Conservation (phyloP, 2,329 filamentous ascomycete species). For the Claviceps sp. region DNA sequence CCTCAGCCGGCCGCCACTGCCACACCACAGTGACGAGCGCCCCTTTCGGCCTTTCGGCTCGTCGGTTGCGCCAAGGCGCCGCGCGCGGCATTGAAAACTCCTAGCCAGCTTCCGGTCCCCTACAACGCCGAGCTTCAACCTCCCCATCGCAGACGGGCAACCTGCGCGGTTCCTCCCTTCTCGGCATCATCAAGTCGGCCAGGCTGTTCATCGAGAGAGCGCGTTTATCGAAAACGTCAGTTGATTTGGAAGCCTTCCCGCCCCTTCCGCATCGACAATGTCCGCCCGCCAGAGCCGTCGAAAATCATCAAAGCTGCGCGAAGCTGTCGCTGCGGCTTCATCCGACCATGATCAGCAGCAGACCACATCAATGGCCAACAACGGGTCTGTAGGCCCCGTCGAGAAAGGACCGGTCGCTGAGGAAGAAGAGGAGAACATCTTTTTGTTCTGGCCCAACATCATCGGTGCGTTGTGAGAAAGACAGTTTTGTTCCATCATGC, state of each 20-base stretch:
- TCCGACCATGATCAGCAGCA: constrained; percentile 16
- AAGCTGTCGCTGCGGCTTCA: constrained; percentile 8
- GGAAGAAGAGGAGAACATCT: constrained; percentile 54
- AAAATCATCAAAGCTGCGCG: constrained; percentile 23
- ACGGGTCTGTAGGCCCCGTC: constrained; percentile 25
- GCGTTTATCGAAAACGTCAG: background rate
- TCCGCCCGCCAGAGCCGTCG: constrained; percentile 25
- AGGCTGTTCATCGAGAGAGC: background rate
- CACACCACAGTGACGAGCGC: background rate
- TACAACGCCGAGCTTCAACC: background rate
- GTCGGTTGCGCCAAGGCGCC: constrained; percentile 1
- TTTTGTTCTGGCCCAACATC: constrained; percentile 68
- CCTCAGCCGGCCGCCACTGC: background rate
- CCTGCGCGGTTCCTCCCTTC: background rate
- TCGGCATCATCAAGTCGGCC: background rate
- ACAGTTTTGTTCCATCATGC: background rate
- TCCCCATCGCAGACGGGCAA: background rate
- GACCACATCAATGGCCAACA: constrained; percentile 28
- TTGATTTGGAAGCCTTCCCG: background rate
- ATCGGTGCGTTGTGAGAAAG: constrained; percentile 44
- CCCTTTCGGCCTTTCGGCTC: constrained; percentile 4
- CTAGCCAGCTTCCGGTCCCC: background rate
- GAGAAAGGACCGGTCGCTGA: constrained; percentile 22
- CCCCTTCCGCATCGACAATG: constrained; percentile 16
- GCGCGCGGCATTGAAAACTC: background rate